Base-by-base conservation (phyloP, 805 yeast genomes). In the Wickerhamomyces mucosus region DNA sequence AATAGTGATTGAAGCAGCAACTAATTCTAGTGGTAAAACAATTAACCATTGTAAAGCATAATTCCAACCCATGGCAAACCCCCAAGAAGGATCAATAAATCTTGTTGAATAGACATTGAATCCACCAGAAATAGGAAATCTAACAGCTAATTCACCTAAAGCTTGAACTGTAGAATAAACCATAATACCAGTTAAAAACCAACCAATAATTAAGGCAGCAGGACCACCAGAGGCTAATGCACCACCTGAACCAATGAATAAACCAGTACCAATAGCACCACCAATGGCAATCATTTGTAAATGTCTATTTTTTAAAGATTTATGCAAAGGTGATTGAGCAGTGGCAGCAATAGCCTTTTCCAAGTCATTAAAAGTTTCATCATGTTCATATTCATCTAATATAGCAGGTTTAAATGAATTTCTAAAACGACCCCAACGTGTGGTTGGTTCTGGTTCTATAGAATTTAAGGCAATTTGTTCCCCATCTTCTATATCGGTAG, bases 241-340 rank as follows among this genome's bases (percentile, higher is more conserved):
- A 17, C 63, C 51, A 35, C 81, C 80, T 3, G 83, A 67, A 45
- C 83, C 82, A 20, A 83, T 78, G 40, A 83, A 72, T 32, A 82
- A 63, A 48, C 92, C 94, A 7, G 89, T 78, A 45, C 94, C 95
- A 43, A 83, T 81, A 37, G 80, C 69, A 26, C 89, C 88, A 42
- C 89, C 92, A 39, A 82, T 63, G 31, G 92, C 86, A 60, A 82
- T 81, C 77, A 81, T 69, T 41, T 79, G 81, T 41, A 82, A 57
- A 50, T 81, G 89, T 51, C 86, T 65, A 15, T 40, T 32, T 24
- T 38, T 41, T 27, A 43, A 31, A 26, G 72, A 67, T 44, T 70
- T 73, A 31, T 45, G 39, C 25, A 38, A 34, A 5, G 35, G 42
- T 26, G 36, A 35, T 26, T 24, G 26, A 5, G 48, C 38, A 15